Percentiles rank a stretch among this genome's conserved stretches.
Evolutionary conservation across 768 basidiomycete species (phyloP).

Genomic region (Trametes punicea): DNA sequence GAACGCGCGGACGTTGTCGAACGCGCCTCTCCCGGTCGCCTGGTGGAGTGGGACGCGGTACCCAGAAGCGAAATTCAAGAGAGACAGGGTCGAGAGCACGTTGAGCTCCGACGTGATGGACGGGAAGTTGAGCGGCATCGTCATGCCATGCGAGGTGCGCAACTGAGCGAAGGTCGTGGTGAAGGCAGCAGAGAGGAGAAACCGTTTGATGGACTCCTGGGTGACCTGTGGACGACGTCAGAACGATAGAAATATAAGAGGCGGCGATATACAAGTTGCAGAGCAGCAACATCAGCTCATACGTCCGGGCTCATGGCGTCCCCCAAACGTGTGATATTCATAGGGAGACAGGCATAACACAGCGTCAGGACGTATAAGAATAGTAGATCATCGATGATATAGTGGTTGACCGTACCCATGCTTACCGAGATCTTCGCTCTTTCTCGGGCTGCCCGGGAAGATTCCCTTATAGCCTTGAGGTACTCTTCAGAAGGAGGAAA

Average conservation of each 20-base stretch:
- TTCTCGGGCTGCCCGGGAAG: conserved; percentile 46
- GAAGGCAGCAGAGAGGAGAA: conserved; percentile 66
- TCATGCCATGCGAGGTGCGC: conserved; percentile 62
- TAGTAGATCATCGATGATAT: not conserved
- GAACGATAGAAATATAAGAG: not conserved
- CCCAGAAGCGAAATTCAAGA: conserved; percentile 83
- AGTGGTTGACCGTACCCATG: not conserved
- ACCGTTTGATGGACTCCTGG: conserved; percentile 51
- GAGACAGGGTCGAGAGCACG: conserved; percentile 69
- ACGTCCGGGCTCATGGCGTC: not conserved
- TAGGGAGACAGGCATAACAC: no score
- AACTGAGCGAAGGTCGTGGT: conserved; percentile 58
- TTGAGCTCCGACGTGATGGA: conserved; percentile 75
- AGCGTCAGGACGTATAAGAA: no score
- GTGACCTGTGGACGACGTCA: conserved; percentile 46
- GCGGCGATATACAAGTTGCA: not conserved
- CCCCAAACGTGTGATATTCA: no score
- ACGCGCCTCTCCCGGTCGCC: conserved; percentile 75
- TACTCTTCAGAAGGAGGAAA: conserved; percentile 45
- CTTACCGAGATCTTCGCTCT: conserved; percentile 52
- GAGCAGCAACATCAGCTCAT: not conserved
- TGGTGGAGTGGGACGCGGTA: conserved; percentile 72
- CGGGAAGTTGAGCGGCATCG: conserved; percentile 77
- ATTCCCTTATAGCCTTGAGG: conserved; percentile 50
- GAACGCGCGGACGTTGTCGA: conserved; percentile 77